Percentiles rank a stretch among this genome's conserved stretches.
phyloP scores from a whole-genome alignment of 495 filamentous ascomycete genomes.

The Annulohypoxylon maeteangense region DNA sequence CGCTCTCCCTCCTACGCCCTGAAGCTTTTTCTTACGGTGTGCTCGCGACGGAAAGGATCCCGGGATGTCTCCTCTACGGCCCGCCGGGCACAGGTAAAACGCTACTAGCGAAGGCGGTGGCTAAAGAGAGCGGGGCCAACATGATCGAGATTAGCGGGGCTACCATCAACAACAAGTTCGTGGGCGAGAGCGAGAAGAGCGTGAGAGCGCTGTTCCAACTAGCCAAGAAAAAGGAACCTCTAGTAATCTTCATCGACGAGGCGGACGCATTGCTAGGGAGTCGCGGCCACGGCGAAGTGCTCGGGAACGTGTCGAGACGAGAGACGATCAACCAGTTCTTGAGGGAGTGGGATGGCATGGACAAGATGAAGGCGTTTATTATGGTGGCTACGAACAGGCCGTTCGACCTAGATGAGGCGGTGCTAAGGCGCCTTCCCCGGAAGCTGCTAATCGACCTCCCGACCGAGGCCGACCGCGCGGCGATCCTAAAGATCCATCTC shows the following conservation, averaged over 20 bases:
- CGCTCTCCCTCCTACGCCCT: constrained; percentile 84
- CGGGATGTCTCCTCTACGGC: constrained; percentile 89
- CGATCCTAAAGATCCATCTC: constrained; percentile 87
- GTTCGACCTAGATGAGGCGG: constrained; percentile 95
- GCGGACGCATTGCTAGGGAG: constrained; percentile 90
- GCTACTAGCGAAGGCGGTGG: constrained; percentile 92
- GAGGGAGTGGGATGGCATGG: constrained; percentile 97
- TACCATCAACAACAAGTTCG: constrained; percentile 94
- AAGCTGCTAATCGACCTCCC: constrained; percentile 90
- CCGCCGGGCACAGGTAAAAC: constrained; percentile 98
- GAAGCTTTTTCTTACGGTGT: constrained; percentile 98
- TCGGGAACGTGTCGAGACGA: constrained; percentile 52
- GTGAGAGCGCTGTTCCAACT: constrained; percentile 91
- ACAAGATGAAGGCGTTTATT: constrained; percentile 86
- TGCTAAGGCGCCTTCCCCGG: constrained; percentile 84
- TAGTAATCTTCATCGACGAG: constrained; percentile 97
- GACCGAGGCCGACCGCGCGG: constrained; percentile 75
- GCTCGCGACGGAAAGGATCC: constrained; percentile 88
- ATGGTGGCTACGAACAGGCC: constrained; percentile 99
- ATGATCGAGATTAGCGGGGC: constrained; percentile 68
- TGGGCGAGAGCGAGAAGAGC: constrained; percentile 97
- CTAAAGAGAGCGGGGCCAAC: constrained; percentile 91
- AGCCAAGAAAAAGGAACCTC: constrained; percentile 91
- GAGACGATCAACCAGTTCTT: constrained; percentile 98
- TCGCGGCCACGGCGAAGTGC: constrained; percentile 68